Conservation (phyloP, 495 filamentous ascomycete species). For the Lophiotrema nucula region DNA sequence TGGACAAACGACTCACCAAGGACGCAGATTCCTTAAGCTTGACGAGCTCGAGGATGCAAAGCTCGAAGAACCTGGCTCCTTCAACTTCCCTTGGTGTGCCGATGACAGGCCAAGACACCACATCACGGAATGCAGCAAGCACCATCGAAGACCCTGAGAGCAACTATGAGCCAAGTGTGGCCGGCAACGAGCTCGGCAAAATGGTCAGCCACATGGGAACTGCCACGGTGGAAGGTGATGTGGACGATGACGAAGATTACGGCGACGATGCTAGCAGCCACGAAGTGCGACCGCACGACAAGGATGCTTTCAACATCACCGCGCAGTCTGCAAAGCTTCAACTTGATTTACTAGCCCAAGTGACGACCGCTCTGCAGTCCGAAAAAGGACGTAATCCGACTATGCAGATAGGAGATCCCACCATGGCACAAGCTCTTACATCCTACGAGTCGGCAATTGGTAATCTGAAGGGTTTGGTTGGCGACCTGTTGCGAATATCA, state of each 20-base stretch:
- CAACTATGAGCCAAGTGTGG: slow-evolving; percentile 58
- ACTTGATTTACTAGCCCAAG: slow-evolving; percentile 80
- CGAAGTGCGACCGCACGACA: slow-evolving; percentile 67
- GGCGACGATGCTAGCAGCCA: slow-evolving; percentile 79
- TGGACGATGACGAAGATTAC: slow-evolving; percentile 76
- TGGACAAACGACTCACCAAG: slow-evolving; percentile 44
- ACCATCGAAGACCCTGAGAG: slow-evolving; percentile 58
- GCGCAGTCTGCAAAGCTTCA: slow-evolving; percentile 93
- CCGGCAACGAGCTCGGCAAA: slow-evolving; percentile 52
- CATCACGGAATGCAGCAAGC: slow-evolving; percentile 42
- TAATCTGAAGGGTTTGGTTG: slow-evolving; percentile 81
- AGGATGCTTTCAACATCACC: slow-evolving; percentile 92
- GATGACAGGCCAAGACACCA: slow-evolving; percentile 42
- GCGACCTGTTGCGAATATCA: slow-evolving; percentile 85
- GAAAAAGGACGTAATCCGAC: slow-evolving; percentile 69
- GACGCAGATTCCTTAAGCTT: slow-evolving; percentile 54
- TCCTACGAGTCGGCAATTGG: slow-evolving; percentile 88
- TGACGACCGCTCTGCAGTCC: slow-evolving; percentile 74
- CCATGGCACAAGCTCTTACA: slow-evolving; percentile 71
- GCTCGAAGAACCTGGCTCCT: slow-evolving; percentile 25
- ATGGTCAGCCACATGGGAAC: slow-evolving; percentile 47
- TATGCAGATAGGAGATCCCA: slow-evolving; percentile 68
- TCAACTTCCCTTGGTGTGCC: slow-evolving; percentile 47
- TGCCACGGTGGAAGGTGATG: slow-evolving; percentile 52
- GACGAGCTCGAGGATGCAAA: slow-evolving; percentile 29